These are phyloP conservation scores for Aurinia saxatilis DNA, from an alignment of 345 rosid genomes.

Conservation along the genomic window DNA sequence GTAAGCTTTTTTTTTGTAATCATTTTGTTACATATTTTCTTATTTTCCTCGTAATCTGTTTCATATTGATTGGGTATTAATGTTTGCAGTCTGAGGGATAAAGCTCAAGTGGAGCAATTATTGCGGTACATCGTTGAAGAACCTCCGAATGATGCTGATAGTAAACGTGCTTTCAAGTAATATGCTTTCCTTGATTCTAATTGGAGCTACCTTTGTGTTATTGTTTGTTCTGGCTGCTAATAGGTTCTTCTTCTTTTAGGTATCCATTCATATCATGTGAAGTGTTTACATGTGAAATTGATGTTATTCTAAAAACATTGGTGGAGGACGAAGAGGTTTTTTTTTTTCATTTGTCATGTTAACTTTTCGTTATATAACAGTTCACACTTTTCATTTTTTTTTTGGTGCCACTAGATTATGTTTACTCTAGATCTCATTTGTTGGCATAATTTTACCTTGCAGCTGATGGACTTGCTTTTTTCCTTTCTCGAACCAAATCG, in stretches of 20 bases:
- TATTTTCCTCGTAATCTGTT: neutral
- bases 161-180: conserved; percentile 83
- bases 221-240: conserved; percentile 1
- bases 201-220: neutral
- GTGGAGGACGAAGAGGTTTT: conserved; percentile 93
- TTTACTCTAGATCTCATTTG: neutral
- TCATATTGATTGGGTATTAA: conserved; percentile 3
- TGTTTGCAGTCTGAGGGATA: conserved; percentile 71
- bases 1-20: conserved; percentile 33
- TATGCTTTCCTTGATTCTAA: conserved; percentile 15
- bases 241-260: conserved; percentile 35
- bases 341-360: neutral
- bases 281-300: conserved; percentile 96
- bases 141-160: conserved; percentile 77
- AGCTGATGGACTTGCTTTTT: conserved; percentile 93
- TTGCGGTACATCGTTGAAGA: conserved; percentile 76
- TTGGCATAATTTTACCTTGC: conserved; percentile 26
- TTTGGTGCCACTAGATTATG: neutral
- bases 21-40: neutral
- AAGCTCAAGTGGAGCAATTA: conserved; percentile 90
- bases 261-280: conserved; percentile 95
- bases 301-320: conserved; percentile 85
- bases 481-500: conserved; percentile 86
- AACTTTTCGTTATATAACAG: neutral
- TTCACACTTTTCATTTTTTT: neutral